Percentiles rank a stretch among this genome's conserved stretches.
Evolutionary conservation across 495 filamentous ascomycete species (phyloP).

Genomic region (Tuber aestivum): DNA sequence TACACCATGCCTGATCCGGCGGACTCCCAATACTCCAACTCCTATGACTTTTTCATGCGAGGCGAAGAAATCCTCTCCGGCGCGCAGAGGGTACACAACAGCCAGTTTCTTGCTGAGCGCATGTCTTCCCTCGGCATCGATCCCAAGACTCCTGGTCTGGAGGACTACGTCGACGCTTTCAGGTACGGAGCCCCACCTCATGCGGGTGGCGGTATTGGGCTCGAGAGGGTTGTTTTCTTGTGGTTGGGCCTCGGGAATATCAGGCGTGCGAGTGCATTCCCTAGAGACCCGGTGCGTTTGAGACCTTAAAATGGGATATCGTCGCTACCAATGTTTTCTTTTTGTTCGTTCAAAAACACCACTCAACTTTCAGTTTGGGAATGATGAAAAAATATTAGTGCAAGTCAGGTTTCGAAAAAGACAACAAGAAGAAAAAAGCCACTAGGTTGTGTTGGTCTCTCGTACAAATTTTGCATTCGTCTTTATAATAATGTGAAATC

Average conservation of each 20-base stretch:
- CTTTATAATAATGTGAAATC: not conserved
- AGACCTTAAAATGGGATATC: conserved; percentile 27
- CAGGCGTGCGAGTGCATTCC: conserved; percentile 74
- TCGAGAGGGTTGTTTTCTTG: conserved; percentile 82
- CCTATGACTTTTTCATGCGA: conserved; percentile 91
- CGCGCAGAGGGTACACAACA: conserved; percentile 84
- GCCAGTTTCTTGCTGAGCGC: conserved; percentile 63
- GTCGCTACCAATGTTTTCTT: not conserved
- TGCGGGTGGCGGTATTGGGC: conserved; percentile 80
- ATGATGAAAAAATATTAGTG: not conserved
- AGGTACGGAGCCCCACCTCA: conserved; percentile 83
- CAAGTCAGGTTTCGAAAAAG: not conserved
- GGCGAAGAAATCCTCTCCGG: conserved; percentile 90
- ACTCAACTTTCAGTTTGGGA: not conserved
- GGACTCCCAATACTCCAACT: conserved; percentile 70
- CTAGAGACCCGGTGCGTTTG: conserved; percentile 70
- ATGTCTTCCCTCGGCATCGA: conserved; percentile 72
- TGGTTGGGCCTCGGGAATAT: conserved; percentile 81
- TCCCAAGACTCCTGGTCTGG: conserved; percentile 60
- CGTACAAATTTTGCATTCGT: not conserved
- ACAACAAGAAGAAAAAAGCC: not conserved
- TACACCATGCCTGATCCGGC: conserved; percentile 87
- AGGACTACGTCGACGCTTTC: conserved; percentile 85
- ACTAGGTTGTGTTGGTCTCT: not conserved
- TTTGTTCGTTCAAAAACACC: not conserved